Evolutionary conservation across 805 yeast species (phyloP), one percentile per base, ranked within the genome.

Genomic region (Suhomyces kilbournensis): DNA sequence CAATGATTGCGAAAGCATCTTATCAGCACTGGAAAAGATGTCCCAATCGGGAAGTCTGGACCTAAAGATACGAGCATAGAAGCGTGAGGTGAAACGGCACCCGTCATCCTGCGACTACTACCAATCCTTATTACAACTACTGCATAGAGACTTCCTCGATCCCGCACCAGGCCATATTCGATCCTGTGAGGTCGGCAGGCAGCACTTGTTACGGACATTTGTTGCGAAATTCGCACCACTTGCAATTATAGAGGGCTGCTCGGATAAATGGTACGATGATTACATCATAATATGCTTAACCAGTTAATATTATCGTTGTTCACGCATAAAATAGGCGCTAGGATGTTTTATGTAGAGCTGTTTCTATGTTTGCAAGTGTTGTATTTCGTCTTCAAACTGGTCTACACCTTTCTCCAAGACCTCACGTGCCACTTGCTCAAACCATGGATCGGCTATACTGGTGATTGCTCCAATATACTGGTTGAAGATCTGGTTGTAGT

Each of bases 391-490:
- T 19, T 38, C 42, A 19, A 38, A 19, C 19, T 19, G 42, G 23
- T 38, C 42, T 2, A 19, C 12, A 7, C 42, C 42, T 17, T 12
- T 38, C 19, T 10, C 9, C 22, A 38, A 17, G 4, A 38, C 42
- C 42, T 19, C 42, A 4, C 23, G 6, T 4, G 42, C 42, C 2
- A 38, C 23, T 38, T 34, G 32, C 8, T 51, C 38, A 19, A 61
- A 50, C 61, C 64, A 63, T 14, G 38, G 42, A 25, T 58, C 59
- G 19, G 56, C 53, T n/a, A 28, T 28, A 7, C 35, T 34, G 10
- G 51, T 40, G 23, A 63, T 47, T 12, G 57, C 53, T 2, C 63
- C 67, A 32, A 62, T 40, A 49, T 56, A 62, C 50, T 65, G 69
- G 42, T 52, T 57, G 50, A 62, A 65, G 7, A 57, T 38, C 47